Base-by-base conservation (phyloP, 352 stramenopile species). In the Phytophthora pinifolia region DNA sequence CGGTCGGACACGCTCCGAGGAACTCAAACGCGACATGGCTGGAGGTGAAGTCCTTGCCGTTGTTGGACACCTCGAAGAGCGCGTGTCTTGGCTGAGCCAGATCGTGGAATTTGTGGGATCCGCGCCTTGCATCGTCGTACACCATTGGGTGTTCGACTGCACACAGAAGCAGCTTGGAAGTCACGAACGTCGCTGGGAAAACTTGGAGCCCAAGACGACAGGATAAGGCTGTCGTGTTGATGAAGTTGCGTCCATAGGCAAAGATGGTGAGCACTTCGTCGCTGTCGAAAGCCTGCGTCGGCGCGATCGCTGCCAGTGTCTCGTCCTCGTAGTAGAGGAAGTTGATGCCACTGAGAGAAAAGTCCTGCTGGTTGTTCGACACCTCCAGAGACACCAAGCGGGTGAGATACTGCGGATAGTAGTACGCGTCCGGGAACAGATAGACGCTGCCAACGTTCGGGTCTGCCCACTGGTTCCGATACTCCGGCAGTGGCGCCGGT, bases 351-450 rank as follows among this genome's bases (percentile, higher is more conserved):
- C 65, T 92, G 39, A 92, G 65, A 9, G 94, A 97, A 50, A 94
- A 99, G 50, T 99, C 96, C 60, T 98, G 90, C 10, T 89, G 86
- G 60, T 99, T 99, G 58, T 97, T 98, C 17, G 88, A 97, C 0
- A 98, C 81, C 54, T 99, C 96, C 2, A 99, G 63, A 0, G 79
- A 76, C 5, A 98, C 89, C 8, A 98, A 57, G n/a, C 87, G 85
- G 4, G 73, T 81, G 9, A 81, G 70, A 51, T 96, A 96, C 47
- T 94, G 77, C 1, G 93, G 94, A 54, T 97, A 98, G 46, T 88
- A 83, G 42, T 96, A 80, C 0, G 79, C 71, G 4, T 68, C 62
- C 3, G 88, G 86, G 42, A 97, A 97, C 10, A 98, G 59, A 29
- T 86, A 80, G 4, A 74, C 59, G n/a, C 70, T 91, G 0, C 72